Conservation (phyloP, 306 rosid genomes). For the Dicorynia guianensis region DNA sequence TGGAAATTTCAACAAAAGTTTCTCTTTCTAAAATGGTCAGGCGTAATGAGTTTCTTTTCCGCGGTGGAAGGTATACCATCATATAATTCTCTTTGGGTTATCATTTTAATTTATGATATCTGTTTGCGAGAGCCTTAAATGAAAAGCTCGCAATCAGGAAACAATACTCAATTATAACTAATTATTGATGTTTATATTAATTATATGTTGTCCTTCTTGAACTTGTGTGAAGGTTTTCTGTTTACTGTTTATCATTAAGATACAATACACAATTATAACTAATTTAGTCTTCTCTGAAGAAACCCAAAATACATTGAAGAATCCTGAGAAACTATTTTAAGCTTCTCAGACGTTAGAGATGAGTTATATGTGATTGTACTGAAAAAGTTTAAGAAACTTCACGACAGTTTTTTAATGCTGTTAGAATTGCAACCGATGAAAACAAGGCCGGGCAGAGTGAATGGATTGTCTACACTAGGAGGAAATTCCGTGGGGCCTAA, state of each 20-base stretch:
- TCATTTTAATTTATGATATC: not conserved
- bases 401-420: conserved; percentile 1
- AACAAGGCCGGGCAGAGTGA: no score
- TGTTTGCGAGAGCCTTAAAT: conserved; percentile 4
- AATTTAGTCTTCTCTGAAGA: not conserved
- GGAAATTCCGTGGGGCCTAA: no score
- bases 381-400: conserved; percentile 19
- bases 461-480: no score
- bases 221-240: not conserved
- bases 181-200: not conserved
- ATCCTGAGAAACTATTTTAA: conserved; percentile 28
- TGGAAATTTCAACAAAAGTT: conserved; percentile 78
- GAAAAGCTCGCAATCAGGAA: conserved; percentile 9
- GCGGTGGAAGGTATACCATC: conserved; percentile 74
- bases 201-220: conserved; percentile 7
- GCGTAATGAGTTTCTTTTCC: conserved; percentile 72
- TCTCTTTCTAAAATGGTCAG: conserved; percentile 57
- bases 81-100: conserved; percentile 3
- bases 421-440: no score
- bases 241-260: conserved; percentile 7
- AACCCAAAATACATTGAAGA: conserved; percentile 7
- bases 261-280: conserved; percentile 9
- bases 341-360: conserved; percentile 11
- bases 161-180: no score
- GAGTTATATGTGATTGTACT: conserved; percentile 3